These are phyloP conservation scores for Glycine latifolia DNA, from an alignment of 306 rosid genomes.

Conservation along the genomic window DNA sequence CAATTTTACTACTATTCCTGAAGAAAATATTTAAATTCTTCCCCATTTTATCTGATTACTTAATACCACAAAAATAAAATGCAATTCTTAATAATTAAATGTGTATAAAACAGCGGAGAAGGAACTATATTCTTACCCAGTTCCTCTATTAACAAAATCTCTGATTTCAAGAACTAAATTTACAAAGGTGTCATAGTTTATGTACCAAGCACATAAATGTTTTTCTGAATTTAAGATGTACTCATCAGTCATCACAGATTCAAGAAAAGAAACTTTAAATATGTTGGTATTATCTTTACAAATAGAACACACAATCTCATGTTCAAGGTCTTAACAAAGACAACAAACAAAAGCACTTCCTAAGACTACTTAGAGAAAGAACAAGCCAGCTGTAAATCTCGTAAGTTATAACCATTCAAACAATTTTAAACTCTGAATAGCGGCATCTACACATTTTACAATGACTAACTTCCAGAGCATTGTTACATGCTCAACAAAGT, in stretches of 20 bases:
- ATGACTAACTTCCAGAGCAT: constrained; percentile 16
- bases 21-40: not conserved
- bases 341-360: constrained; percentile 11
- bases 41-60: not conserved
- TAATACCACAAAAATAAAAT: not conserved
- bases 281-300: not conserved
- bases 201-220: not conserved
- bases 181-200: not conserved
- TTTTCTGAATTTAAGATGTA: constrained; percentile 7
- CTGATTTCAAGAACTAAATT: constrained; percentile 1
- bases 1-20: constrained; percentile 3
- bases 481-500: not conserved
- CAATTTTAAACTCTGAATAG: constrained; percentile 20
- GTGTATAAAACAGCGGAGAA: not conserved
- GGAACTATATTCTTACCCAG: not conserved
- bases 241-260: not conserved
- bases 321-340: not conserved
- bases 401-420: not conserved
- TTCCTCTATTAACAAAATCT: not conserved
- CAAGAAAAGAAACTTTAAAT: not conserved
- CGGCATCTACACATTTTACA: constrained; percentile 5
- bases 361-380: not conserved
- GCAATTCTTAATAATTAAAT: not conserved
- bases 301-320: constrained; percentile 1
- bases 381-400: constrained; percentile 19